Evolutionary conservation across 495 filamentous ascomycete genomes (phyloP).

Genomic region (Penicillium angulare): DNA sequence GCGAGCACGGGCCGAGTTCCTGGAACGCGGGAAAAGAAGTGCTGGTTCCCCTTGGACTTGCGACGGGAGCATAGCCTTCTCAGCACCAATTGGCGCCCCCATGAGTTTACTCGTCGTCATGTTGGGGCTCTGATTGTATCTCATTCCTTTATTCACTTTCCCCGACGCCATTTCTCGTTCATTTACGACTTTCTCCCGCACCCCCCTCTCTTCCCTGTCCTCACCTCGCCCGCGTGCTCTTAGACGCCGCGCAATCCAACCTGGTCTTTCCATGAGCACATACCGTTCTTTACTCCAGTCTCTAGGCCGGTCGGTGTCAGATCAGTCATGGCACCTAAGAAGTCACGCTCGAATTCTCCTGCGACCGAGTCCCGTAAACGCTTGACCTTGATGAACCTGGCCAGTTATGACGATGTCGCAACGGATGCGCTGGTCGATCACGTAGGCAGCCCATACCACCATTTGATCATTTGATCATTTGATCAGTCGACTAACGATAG

Average conservation of each 20-base stretch:
- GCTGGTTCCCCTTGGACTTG: conserved; percentile 8
- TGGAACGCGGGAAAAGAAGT: conserved; percentile 9
- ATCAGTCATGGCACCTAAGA: conserved; percentile 38
- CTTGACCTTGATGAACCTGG: conserved; percentile 80
- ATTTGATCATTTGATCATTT: background rate
- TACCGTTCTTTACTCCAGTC: background rate
- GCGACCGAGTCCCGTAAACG: conserved; percentile 58
- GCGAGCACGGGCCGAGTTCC: conserved; percentile 8
- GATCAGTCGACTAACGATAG: conserved; percentile 18
- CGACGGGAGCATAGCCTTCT: conserved; percentile 4
- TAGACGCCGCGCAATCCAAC: background rate
- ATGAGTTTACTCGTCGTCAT: conserved; percentile 4
- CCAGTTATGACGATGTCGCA: conserved; percentile 92
- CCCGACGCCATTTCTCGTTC: background rate
- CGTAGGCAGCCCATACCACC: conserved; percentile 54
- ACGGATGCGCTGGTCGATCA: conserved; percentile 95
- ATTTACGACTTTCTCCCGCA: background rate
- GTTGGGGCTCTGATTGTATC: conserved; percentile 4
- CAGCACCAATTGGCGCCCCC: conserved; percentile 9
- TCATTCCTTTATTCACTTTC: conserved; percentile 4
- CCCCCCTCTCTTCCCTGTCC: background rate
- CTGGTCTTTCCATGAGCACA: conserved; percentile 6
- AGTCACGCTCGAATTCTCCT: conserved; percentile 43
- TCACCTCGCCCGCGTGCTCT: conserved; percentile 3
- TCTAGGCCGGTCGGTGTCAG: background rate